Conservation (phyloP, 2,329 filamentous ascomycete species). For the Penicillium digitatum region DNA sequence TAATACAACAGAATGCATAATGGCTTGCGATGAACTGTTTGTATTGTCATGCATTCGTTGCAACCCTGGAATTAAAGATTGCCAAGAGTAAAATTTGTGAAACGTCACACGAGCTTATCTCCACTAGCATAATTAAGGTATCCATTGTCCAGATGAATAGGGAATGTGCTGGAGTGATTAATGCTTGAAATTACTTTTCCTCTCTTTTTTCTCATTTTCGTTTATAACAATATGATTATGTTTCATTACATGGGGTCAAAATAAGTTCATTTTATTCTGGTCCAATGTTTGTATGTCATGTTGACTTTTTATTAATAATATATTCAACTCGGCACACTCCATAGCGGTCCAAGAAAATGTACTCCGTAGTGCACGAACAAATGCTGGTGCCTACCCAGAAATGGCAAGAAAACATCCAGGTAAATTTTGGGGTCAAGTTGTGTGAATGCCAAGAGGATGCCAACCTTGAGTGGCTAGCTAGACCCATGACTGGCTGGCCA, state of each 20-base stretch:
- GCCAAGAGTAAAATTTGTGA: constrained; percentile 30
- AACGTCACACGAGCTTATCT: constrained; percentile 40
- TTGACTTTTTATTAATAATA: not conserved
- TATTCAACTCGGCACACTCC: not conserved
- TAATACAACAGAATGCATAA: not conserved
- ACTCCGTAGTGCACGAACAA: constrained; percentile 1
- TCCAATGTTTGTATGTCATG: not conserved
- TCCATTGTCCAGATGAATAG: constrained; percentile 13
- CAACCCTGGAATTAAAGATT: constrained; percentile 32
- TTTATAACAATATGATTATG: not conserved
- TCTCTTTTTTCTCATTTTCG: not conserved
- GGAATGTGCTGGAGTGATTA: constrained; percentile 8
- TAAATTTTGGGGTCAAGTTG: constrained; percentile 11
- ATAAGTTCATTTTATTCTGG: not conserved
- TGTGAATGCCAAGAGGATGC: constrained; percentile 15
- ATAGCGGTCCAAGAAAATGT: not conserved
- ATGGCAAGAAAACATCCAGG: not conserved
- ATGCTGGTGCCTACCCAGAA: constrained; percentile 10
- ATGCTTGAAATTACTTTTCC: not conserved
- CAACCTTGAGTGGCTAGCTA: constrained; percentile 7
- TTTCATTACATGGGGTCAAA: constrained; percentile 6
- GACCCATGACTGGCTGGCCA: constrained; percentile 9
- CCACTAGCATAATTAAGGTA: constrained; percentile 37
- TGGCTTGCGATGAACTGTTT: constrained; percentile 13
- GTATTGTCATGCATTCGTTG: constrained; percentile 26